These are phyloP conservation scores for Coemansia sp. DNA, from an alignment of 192 early-diverging fungal species.

Conservation along the genomic window DNA sequence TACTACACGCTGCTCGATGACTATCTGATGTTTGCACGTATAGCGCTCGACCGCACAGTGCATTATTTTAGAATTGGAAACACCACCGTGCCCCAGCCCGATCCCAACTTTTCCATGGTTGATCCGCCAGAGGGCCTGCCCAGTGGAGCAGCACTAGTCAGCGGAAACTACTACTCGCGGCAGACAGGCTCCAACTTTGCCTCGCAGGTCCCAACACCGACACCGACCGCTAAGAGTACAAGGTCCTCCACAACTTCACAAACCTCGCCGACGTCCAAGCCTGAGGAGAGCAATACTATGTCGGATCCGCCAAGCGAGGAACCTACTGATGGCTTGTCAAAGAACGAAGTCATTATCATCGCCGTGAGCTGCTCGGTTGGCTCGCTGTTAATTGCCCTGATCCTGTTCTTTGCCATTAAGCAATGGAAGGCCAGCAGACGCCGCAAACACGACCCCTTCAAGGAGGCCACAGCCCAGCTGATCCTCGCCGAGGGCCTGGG, in stretches of 20 bases:
- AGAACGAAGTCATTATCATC: slow-evolving; percentile 10
- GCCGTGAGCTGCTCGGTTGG: slow-evolving; percentile 19
- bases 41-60: slow-evolving; percentile 1
- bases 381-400: not conserved
- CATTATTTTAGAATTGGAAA: slow-evolving; percentile 9
- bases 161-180: not conserved
- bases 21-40: slow-evolving; percentile 18
- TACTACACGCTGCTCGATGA: slow-evolving; percentile 28
- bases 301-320: not conserved
- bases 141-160: not conserved
- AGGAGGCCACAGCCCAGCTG: slow-evolving; percentile 1
- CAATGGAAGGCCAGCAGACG: not conserved
- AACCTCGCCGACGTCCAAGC: not conserved
- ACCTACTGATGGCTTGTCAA: not conserved
- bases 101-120: slow-evolving; percentile 9
- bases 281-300: not conserved
- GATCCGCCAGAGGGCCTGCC: not conserved
- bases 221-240: not conserved
- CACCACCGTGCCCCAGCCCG: not conserved
- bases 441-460: not conserved
- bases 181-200: slow-evolving; percentile 1
- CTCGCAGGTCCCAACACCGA: not conserved
- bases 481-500: slow-evolving; percentile 4
- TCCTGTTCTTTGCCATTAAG: slow-evolving; percentile 7
- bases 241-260: not conserved